Base-by-base conservation (phyloP, 768 basidiomycete species). In the Holtermanniella nyarrowii region DNA sequence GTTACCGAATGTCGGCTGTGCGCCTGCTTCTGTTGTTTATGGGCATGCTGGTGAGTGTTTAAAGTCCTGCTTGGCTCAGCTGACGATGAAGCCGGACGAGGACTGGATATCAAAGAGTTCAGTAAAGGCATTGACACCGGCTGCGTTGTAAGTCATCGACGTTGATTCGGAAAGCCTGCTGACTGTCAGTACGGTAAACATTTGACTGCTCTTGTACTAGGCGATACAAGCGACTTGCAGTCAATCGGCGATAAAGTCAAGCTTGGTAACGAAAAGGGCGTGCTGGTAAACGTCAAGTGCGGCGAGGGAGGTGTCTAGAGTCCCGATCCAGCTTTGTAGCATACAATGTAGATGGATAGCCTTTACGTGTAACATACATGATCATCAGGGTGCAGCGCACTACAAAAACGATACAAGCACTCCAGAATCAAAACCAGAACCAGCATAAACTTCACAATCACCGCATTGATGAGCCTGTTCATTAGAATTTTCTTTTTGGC, bases 51-150 rank as follows among this genome's bases (percentile, higher is more conserved):
- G 61, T 67, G 52, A 60, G 63, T 56, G 12, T n/a, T n/a, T n/a
- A n/a, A n/a, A n/a, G 31, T 37, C 10, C 31, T 37, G 31, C 3
- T 40, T 46, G 25, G 18, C 13, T 46, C 3, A 22, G 27, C 50
- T 51, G 45, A 54, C 42, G 26, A 4, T 46, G 77, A 82, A 5
- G 89, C 90, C 4, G 74, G 78, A 2, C 76, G 86, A 23, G 86
- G 85, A 12, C 75, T 95, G 12, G 87, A 90, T 66, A 70, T 88
- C 58, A 83, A 84, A 55, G 76, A 84, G 20, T 93, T 85, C 84
- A 80, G 82, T 2, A 73, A 89, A 54, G 91, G 91, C 1, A 71
- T 93, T 26, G 91, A 97, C 68, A 78, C 84, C 0, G 90, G 86
- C 11, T 93, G 89, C 63, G 85, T 88, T 66, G 68, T 82, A 75